Conservation (phyloP, 2,329 filamentous ascomycete genomes). For the Microdochium trichocladiopsis region DNA sequence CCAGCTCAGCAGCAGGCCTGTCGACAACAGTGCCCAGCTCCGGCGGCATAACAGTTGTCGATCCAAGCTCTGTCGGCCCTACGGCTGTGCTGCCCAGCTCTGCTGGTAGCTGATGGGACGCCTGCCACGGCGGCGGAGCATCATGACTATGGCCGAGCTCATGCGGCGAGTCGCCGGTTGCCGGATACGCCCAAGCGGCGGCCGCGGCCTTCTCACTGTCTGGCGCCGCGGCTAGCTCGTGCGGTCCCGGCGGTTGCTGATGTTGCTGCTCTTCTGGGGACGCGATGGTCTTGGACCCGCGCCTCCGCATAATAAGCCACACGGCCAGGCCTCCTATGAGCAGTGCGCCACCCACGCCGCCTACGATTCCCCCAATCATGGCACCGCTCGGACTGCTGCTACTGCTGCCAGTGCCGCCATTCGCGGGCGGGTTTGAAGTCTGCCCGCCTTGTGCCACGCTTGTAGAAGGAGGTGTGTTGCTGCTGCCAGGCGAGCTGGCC, state of each 20-base stretch:
- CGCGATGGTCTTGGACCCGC: background rate
- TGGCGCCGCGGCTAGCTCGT: background rate
- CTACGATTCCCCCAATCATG: background rate
- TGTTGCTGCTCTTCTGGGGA: background rate
- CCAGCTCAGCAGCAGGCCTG: background rate
- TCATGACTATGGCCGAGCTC: background rate
- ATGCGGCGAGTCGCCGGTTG: background rate
- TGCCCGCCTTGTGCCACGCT: too few relatives aligned
- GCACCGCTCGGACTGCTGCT: background rate
- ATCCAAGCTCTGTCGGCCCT: too few relatives aligned
- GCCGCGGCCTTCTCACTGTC: background rate
- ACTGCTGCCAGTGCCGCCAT: background rate
- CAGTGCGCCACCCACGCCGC: background rate
- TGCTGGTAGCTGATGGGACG: background rate
- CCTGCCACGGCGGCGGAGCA: background rate
- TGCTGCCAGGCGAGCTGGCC: background rate
- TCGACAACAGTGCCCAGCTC: background rate
- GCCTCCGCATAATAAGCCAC: background rate
- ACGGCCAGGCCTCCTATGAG: background rate
- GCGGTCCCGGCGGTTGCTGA: background rate
- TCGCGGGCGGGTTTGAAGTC: background rate
- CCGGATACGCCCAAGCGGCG: background rate
- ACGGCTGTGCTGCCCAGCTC: background rate
- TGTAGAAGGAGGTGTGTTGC: background rate
- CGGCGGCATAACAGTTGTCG: too few relatives aligned